phyloP scores from a whole-genome alignment of 1,139 yeast species.

The Ashbya aceris region DNA sequence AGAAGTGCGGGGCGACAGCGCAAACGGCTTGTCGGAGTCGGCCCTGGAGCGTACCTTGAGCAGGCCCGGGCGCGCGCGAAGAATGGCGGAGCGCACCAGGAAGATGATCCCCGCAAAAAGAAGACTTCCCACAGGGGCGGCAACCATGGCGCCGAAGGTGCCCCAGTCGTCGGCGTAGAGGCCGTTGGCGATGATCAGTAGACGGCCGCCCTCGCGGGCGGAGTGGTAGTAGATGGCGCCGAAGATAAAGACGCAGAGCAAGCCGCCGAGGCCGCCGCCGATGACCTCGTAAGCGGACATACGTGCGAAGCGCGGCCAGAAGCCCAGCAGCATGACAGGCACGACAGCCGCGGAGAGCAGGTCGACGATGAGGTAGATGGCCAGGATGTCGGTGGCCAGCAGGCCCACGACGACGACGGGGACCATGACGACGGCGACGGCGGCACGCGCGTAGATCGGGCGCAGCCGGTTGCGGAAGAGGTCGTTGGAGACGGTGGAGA shows the following conservation, averaged over 20 bases:
- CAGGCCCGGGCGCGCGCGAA: too few relatives aligned
- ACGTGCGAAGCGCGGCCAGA: slow-evolving; percentile 45
- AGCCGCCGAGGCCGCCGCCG: slow-evolving; percentile 75
- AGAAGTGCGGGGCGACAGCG: too few relatives aligned
- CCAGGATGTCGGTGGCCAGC: slow-evolving; percentile 73
- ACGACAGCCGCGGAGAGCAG: slow-evolving; percentile 78
- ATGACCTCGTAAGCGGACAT: slow-evolving; percentile 76
- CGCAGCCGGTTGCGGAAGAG: slow-evolving; percentile 72
- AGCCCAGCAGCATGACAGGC: slow-evolving; percentile 77
- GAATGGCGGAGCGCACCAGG: slow-evolving; percentile 37
- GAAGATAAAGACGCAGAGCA: slow-evolving; percentile 69
- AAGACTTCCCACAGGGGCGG: slow-evolving; percentile 79
- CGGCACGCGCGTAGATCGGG: slow-evolving; percentile 54
- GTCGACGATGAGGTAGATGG: slow-evolving; percentile 85
- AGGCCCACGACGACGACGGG: slow-evolving; percentile 82
- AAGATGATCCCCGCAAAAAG: slow-evolving; percentile 47
- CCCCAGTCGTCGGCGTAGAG: slow-evolving; percentile 83
- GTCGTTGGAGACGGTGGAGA: slow-evolving; percentile 83
- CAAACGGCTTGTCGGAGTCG: too few relatives aligned
- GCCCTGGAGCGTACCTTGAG: too few relatives aligned
- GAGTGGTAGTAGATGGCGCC: slow-evolving; percentile 69
- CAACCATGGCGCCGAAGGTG: slow-evolving; percentile 87
- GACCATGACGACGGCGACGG: slow-evolving; percentile 67
- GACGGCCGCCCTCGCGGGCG: slow-evolving; percentile 71
- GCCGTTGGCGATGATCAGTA: slow-evolving; percentile 66